Base-by-base conservation (phyloP, 1,139 yeast genomes). In the Wickerhamiella infanticola region DNA sequence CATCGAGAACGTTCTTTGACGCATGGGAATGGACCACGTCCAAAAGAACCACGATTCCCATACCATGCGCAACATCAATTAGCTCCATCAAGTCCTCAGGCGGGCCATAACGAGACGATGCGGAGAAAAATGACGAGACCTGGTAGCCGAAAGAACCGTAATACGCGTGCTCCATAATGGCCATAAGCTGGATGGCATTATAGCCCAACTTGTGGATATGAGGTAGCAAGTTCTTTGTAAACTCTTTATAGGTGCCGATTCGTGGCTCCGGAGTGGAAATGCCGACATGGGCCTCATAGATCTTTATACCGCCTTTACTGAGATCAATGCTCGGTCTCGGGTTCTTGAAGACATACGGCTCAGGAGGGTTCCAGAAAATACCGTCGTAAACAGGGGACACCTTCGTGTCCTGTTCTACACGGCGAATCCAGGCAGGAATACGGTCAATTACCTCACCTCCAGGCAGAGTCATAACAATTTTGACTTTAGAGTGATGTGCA, bases 81-180 rank as follows among this genome's bases (percentile, higher is more conserved):
- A 90, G 74, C 62, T 83, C 90, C 61, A 83, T 88, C 58, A 90
- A 70, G 45, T 90, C 96, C 56, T 90, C 97, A 1, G 98, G 97
- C 0, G 95, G 77, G 27, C 98, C 98, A 57, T 70, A 90, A 52
- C 97, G 73, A 6, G 96, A 86, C 40, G 93, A 79, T 29, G 75
- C 72, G 1, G 97, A 97, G 62, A 84, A 90, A 60, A 88, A 90
- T 50, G 81, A 83, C 38, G 97, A 88, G 33, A 90, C 79, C 63
- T 90, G 98, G 63, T 90, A 90, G 5, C 98, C 98, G 62, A 90
- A 90, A 0, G 95, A 84, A 1, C 97, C 98, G 61, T 90, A 90
- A 63, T 90, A 90, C 1, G 98, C 97, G 62, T 90, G 98, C 63
- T 90, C 98, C 98, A 90, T 90, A 44, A 90, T 74, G 0, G 98